Conservation (phyloP, 352 stramenopile genomes). For the Pythium phragmiticola region DNA sequence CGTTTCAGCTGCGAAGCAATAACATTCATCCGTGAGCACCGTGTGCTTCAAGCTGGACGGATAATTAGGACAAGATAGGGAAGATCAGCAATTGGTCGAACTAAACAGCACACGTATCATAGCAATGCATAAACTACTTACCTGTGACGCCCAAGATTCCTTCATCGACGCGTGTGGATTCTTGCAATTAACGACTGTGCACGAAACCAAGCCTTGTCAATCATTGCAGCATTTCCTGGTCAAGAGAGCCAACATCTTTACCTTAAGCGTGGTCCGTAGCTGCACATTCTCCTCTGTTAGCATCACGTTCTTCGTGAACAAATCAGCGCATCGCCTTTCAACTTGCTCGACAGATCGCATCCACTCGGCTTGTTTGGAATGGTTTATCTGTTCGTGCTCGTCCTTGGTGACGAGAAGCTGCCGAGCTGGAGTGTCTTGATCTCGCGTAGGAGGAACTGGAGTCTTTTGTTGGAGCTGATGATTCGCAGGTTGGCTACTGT, state of each 20-base stretch:
- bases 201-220: neutral
- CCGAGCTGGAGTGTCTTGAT: constrained; percentile 8
- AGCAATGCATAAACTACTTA: constrained; percentile 10
- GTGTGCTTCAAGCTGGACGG: neutral
- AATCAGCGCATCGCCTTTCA: constrained; percentile 52
- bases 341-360: constrained; percentile 45
- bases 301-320: constrained; percentile 77
- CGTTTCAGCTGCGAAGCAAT: constrained; percentile 89
- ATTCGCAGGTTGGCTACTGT: neutral
- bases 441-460: neutral
- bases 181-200: constrained; percentile 19
- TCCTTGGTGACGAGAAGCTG: constrained; percentile 9
- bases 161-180: constrained; percentile 22
- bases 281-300: constrained; percentile 58
- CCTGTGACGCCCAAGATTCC: neutral
- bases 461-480: constrained; percentile 8
- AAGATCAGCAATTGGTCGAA: neutral
- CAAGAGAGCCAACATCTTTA: neutral
- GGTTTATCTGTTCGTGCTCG: constrained; percentile 36
- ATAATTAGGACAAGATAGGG: constrained; percentile 7
- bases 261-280: constrained; percentile 43
- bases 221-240: neutral
- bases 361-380: constrained; percentile 42
- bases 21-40: constrained; percentile 71
- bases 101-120: constrained; percentile 19